phyloP scores from a whole-genome alignment of 306 rosid genomes.

The Vicia sativa region DNA sequence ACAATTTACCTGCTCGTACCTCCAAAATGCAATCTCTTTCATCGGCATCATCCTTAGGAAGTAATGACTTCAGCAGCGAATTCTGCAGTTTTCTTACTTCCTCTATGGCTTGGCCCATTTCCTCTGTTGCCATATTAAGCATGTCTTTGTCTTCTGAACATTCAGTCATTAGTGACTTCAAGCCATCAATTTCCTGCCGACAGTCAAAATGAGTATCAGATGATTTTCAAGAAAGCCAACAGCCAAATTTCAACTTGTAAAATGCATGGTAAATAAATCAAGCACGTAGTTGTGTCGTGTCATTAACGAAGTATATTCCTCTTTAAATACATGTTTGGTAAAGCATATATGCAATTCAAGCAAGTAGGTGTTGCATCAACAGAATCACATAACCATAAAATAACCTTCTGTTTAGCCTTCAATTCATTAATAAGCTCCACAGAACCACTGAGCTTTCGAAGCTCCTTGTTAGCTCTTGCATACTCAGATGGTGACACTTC shows the following conservation, averaged over 20 bases:
- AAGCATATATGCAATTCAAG: constrained; percentile 6
- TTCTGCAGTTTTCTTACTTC: constrained; percentile 67
- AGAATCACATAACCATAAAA: background rate
- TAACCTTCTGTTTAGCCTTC: constrained; percentile 81
- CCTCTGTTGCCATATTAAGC: constrained; percentile 77
- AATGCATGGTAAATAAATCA: constrained; percentile 27
- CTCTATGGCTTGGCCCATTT: constrained; percentile 58
- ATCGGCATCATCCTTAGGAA: constrained; percentile 94
- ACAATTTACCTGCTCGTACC: constrained; percentile 85
- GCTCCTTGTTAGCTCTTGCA: constrained; percentile 91
- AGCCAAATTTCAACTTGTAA: background rate
- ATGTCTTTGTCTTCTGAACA: constrained; percentile 82
- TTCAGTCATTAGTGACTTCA: constrained; percentile 69
- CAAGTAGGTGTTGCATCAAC: constrained; percentile 3
- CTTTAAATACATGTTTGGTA: background rate
- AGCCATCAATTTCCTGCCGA: constrained; percentile 70
- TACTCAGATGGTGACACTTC: constrained; percentile 76
- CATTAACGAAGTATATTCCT: background rate
- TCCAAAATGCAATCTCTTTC: constrained; percentile 94
- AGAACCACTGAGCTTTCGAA: constrained; percentile 66
- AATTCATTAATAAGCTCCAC: constrained; percentile 65
- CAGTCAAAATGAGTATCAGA: constrained; percentile 22
- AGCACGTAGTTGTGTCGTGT: no score
- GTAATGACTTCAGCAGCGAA: constrained; percentile 69
- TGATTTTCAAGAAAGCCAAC: background rate